phyloP scores from a whole-genome alignment of 1,284 basidiomycete genomes.

The Volvariella surrecta region DNA sequence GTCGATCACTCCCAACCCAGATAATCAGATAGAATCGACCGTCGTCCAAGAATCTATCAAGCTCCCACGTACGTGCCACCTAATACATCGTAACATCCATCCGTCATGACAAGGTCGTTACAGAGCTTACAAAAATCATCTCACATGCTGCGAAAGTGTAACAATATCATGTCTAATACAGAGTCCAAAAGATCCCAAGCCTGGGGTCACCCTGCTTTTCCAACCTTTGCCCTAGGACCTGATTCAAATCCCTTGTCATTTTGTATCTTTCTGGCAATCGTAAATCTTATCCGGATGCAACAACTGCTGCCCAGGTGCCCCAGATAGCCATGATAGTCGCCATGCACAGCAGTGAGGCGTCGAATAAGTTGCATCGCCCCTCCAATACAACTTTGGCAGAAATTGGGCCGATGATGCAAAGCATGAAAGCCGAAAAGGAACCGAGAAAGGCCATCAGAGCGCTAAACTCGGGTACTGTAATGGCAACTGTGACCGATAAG shows the following conservation, averaged over 20 bases:
- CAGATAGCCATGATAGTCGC: slow-evolving; percentile 64
- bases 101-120: slow-evolving; percentile 5
- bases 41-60: slow-evolving; percentile 88
- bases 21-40: slow-evolving; percentile 93
- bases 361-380: slow-evolving; percentile 37
- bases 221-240: no score
- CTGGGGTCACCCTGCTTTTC: no score
- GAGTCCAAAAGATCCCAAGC: background rate
- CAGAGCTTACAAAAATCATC: slow-evolving; percentile 82
- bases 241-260: no score
- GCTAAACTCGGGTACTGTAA: slow-evolving; percentile 80
- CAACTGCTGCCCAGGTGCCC: slow-evolving; percentile 71
- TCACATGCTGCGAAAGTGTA: slow-evolving; percentile 48
- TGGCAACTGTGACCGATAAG: slow-evolving; percentile 61
- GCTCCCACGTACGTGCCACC: slow-evolving; percentile 65
- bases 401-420: slow-evolving; percentile 78
- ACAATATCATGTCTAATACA: slow-evolving; percentile 2
- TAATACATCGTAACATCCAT: slow-evolving; percentile 5
- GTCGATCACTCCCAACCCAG: slow-evolving; percentile 78
- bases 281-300: slow-evolving; percentile 17
- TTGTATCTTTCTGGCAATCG: background rate
- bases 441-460: slow-evolving; percentile 89
- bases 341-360: slow-evolving; percentile 47
- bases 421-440: slow-evolving; percentile 77
- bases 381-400: slow-evolving; percentile 53